phyloP scores from a whole-genome alignment of 805 yeast species.

The Zygosaccharomyces lentus region DNA sequence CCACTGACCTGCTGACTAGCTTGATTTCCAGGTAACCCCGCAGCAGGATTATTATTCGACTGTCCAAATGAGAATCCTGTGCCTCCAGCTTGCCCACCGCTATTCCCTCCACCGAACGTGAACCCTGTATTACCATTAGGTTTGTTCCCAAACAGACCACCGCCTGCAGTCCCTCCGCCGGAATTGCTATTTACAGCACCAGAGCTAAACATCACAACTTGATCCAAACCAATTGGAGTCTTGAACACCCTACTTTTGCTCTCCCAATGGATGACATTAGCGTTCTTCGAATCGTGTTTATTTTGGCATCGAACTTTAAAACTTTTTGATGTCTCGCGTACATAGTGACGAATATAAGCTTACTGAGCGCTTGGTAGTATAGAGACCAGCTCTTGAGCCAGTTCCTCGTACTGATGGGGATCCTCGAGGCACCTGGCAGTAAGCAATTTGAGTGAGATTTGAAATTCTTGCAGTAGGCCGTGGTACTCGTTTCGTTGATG shows the following conservation, averaged over 20 bases:
- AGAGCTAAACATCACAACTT: constrained; percentile 20
- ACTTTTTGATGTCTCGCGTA: constrained; percentile 6
- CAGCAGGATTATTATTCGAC: constrained; percentile 7
- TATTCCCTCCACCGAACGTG: constrained; percentile 18
- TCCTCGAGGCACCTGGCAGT: constrained; percentile 25
- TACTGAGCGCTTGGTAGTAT: constrained; percentile 6
- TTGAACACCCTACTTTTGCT: neutral
- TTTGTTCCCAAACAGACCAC: constrained; percentile 18
- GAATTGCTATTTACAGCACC: constrained; percentile 16
- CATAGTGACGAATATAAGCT: constrained; percentile 6
- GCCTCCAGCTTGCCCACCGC: constrained; percentile 9
- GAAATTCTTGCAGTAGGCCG: constrained; percentile 30
- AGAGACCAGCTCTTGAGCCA: constrained; percentile 14
- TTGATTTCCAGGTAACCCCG: constrained; percentile 19
- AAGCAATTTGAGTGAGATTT: constrained; percentile 27
- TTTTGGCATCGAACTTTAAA: neutral
- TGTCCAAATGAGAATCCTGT: constrained; percentile 18
- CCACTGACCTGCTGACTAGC: constrained; percentile 20
- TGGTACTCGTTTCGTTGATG: constrained; percentile 31
- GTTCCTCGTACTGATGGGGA: constrained; percentile 10
- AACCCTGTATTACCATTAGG: constrained; percentile 17
- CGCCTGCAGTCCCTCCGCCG: constrained; percentile 7
- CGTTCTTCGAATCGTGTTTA: neutral
- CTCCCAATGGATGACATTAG: neutral
- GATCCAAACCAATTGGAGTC: neutral